A percentile compares a stretch with the other conserved stretches of the same genome.
These are phyloP conservation scores for Mycena rosella DNA, from an alignment of 768 basidiomycete species.

Conservation along the genomic window DNA sequence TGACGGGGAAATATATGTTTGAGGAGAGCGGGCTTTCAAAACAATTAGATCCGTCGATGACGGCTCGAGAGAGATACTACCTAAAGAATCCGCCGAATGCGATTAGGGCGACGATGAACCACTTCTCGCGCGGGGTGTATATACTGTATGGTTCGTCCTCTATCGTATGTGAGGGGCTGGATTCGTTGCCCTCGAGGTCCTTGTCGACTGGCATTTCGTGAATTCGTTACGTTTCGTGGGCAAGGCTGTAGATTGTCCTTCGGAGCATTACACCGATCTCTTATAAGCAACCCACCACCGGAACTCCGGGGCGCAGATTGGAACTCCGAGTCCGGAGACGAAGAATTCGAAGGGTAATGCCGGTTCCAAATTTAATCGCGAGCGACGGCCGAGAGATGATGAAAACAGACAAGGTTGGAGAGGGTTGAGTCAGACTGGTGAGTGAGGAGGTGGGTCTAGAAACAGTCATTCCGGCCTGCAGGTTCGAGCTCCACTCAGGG, in stretches of 20 bases:
- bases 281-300: background rate
- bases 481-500: too few relatives aligned
- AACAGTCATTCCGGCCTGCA: too few relatives aligned
- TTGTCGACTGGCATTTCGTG: conserved; percentile 4
- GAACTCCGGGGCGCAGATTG: background rate
- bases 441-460: too few relatives aligned
- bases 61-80: conserved; percentile 42
- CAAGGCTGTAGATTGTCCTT: background rate
- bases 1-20: conserved; percentile 85
- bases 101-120: conserved; percentile 73
- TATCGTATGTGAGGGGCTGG: background rate
- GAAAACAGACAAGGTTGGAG: too few relatives aligned
- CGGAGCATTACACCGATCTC: background rate
- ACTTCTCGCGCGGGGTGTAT: conserved; percentile 71
- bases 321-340: background rate
- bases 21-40: conserved; percentile 72
- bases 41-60: too few relatives aligned
- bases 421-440: too few relatives aligned
- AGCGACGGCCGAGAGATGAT: too few relatives aligned
- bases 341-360: too few relatives aligned
- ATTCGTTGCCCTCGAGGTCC: background rate
- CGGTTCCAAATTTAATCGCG: background rate
- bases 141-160: conserved; percentile 50
- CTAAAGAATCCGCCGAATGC: conserved; percentile 75
- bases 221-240: background rate